phyloP scores from a whole-genome alignment of 2,329 filamentous ascomycete species.

The Penicillium sp. region DNA sequence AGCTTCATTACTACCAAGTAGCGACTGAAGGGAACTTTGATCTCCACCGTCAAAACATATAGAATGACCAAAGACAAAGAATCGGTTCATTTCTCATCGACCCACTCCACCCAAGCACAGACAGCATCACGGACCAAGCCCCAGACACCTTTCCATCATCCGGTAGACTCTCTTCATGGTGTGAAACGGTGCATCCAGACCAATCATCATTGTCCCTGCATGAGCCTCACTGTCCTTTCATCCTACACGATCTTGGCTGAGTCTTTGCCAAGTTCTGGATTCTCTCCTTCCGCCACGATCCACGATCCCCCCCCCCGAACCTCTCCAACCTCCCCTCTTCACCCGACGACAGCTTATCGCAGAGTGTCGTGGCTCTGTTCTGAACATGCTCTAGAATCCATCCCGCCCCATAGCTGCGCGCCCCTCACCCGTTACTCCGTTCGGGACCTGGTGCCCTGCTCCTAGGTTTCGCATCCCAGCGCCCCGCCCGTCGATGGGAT shows the following conservation, averaged over 20 bases:
- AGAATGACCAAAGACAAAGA: no score
- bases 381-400: not conserved
- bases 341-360: not conserved
- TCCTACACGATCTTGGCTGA: not conserved
- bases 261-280: not conserved
- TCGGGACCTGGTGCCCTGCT: not conserved
- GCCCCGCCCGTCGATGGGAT: not conserved
- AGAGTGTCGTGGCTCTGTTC: not conserved
- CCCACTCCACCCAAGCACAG: conserved; percentile 17
- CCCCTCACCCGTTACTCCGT: not conserved
- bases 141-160: not conserved
- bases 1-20: no score
- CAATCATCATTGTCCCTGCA: no score
- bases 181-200: no score
- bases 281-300: not conserved
- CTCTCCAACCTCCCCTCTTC: not conserved
- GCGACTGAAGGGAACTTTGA: no score
- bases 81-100: no score
- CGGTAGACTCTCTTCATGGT: no score
- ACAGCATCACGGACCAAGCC: conserved; percentile 16
- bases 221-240: not conserved
- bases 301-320: no score
- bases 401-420: not conserved
- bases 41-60: no score
- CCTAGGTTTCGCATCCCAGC: not conserved